A percentile compares a stretch with the other conserved stretches of the same genome.
Conservation (phyloP, 495 filamentous ascomycete species). For the Penicillium lividum region DNA sequence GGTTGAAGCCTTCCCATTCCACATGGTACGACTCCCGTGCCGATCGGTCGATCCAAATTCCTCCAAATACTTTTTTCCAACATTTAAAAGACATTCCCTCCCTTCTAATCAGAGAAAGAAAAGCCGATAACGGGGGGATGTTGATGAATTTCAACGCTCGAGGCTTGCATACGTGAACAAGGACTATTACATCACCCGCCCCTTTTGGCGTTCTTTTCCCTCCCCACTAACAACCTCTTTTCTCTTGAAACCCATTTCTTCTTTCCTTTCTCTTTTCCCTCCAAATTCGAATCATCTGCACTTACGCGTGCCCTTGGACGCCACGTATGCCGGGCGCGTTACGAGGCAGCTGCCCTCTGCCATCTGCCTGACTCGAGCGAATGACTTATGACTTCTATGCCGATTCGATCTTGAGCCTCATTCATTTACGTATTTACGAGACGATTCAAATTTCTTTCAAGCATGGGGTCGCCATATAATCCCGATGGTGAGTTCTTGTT, state of each 20-base stretch:
- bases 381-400: constrained; percentile 30
- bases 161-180: neutral
- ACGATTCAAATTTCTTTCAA: constrained; percentile 17
- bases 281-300: constrained; percentile 17
- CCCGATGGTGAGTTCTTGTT: constrained; percentile 45
- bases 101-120: neutral
- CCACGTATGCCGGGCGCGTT: constrained; percentile 39
- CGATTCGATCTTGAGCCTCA: constrained; percentile 31
- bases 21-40: constrained; percentile 18
- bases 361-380: constrained; percentile 28
- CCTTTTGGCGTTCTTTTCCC: constrained; percentile 45
- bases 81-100: neutral
- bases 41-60: constrained; percentile 24
- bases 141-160: neutral
- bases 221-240: constrained; percentile 20
- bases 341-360: constrained; percentile 43
- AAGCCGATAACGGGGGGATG: no score
- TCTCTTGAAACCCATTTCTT: constrained; percentile 26
- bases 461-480: constrained; percentile 44
- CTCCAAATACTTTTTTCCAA: neutral
- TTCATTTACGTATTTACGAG: constrained; percentile 10
- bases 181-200: constrained; percentile 28
- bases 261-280: constrained; percentile 11
- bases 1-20: constrained; percentile 8
- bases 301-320: constrained; percentile 31